phyloP scores from a whole-genome alignment of 306 rosid genomes.

The Urtica urens region DNA sequence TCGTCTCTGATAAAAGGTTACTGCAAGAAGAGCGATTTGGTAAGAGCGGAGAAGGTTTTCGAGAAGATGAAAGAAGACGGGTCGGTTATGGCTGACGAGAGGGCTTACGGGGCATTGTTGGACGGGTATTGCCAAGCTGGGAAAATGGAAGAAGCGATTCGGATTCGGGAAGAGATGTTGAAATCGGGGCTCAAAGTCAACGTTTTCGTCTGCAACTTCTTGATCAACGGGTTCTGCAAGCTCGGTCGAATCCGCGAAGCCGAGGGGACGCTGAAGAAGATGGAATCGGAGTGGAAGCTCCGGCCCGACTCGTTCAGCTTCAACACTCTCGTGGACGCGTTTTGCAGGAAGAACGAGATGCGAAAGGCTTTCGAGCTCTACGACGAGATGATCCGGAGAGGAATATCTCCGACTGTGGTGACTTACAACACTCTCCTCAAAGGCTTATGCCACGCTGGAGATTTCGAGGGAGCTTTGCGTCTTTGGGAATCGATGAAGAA shows the following conservation, averaged over 20 bases:
- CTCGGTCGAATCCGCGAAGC: conserved; percentile 35
- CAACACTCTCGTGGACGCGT: conserved; percentile 32
- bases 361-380: conserved; percentile 38
- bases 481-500: conserved; percentile 54
- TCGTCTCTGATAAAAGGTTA: conserved; percentile 54
- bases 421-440: conserved; percentile 67
- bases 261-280: conserved; percentile 31
- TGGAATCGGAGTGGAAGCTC: conserved; percentile 42
- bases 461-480: conserved; percentile 37
- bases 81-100: conserved; percentile 41
- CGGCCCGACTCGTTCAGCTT: conserved; percentile 42
- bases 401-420: conserved; percentile 41
- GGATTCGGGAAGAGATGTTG: conserved; percentile 55
- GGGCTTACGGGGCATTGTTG: conserved; percentile 48
- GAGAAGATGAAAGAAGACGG: conserved; percentile 33
- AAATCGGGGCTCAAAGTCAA: conserved; percentile 48
- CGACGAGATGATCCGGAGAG: conserved; percentile 46
- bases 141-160: conserved; percentile 55
- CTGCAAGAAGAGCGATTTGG: conserved; percentile 39
- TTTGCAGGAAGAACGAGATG: conserved; percentile 22
- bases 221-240: conserved; percentile 68
- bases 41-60: conserved; percentile 58
- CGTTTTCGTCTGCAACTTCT: conserved; percentile 54
- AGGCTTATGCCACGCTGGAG: conserved; percentile 39
- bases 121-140: conserved; percentile 60